A percentile compares a stretch with the other conserved stretches of the same genome.
Conservation (phyloP, 176 grass and related monocot species). For the Oryza punctata region DNA sequence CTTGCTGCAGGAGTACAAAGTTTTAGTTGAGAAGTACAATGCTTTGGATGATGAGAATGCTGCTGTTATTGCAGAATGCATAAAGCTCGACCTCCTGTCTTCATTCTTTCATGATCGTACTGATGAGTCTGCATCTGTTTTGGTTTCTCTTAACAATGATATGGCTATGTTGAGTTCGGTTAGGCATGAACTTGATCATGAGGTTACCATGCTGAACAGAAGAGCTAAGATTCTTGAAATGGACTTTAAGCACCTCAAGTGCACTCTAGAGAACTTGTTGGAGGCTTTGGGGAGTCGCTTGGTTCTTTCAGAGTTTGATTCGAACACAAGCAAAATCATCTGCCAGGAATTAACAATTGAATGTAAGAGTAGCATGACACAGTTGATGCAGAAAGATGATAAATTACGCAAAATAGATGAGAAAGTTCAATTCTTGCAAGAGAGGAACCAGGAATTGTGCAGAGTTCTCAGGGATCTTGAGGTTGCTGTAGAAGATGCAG, state of each 20-base stretch:
- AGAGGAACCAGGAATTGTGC: slow-evolving; percentile 38
- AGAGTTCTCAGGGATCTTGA: slow-evolving; percentile 38
- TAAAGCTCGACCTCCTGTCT: slow-evolving; percentile 52
- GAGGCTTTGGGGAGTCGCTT: slow-evolving; percentile 42
- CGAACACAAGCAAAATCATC: slow-evolving; percentile 37
- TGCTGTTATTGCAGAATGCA: slow-evolving; percentile 37
- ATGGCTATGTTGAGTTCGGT: slow-evolving; percentile 38
- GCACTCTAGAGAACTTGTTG: slow-evolving; percentile 36
- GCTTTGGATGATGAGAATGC: slow-evolving; percentile 37
- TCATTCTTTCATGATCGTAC: slow-evolving; percentile 46
- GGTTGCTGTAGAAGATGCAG: slow-evolving; percentile 35
- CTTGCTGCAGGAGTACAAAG: slow-evolving; percentile 36
- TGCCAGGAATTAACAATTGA: slow-evolving; percentile 52
- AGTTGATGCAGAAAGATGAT: slow-evolving; percentile 38
- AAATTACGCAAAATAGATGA: slow-evolving; percentile 35
- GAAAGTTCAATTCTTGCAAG: slow-evolving; percentile 38
- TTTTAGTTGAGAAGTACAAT: slow-evolving; percentile 40
- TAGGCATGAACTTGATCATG: slow-evolving; percentile 30
- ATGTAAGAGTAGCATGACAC: slow-evolving; percentile 1
- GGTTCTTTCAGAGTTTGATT: slow-evolving; percentile 59
- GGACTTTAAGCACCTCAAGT: slow-evolving; percentile 48
- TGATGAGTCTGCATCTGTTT: slow-evolving; percentile 43
- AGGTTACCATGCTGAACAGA: slow-evolving; percentile 29
- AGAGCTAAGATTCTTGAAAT: slow-evolving; percentile 34
- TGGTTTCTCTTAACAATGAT: slow-evolving; percentile 46